Evolutionary conservation across 1,284 basidiomycete species (phyloP).

Genomic region (Austroboletus niveus): DNA sequence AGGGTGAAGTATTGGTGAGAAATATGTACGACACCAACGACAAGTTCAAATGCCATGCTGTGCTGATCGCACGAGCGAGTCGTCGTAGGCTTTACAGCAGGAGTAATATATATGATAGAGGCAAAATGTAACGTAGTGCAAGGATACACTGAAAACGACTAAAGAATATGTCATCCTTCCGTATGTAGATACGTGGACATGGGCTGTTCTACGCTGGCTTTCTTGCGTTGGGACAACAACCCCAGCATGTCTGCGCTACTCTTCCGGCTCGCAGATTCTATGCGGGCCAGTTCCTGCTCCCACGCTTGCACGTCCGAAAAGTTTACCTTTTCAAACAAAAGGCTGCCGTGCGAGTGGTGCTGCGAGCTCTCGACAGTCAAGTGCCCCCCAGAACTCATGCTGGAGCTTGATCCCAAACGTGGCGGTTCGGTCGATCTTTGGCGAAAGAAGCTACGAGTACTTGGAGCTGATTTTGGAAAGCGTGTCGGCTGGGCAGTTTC

Average conservation of each 20-base stretch:
- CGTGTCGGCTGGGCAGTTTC: conserved; percentile 30
- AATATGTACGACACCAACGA: neutral
- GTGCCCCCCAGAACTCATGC: conserved; percentile 32
- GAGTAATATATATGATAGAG: conserved; percentile 1
- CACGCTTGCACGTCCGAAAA: conserved; percentile 56
- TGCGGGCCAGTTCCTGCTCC: conserved; percentile 73
- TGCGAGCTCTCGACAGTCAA: conserved; percentile 25
- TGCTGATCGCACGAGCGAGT: too few relatives aligned
- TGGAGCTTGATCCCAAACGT: conserved; percentile 32
- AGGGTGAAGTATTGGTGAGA: neutral
- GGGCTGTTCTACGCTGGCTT: conserved; percentile 25
- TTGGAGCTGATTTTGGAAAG: conserved; percentile 7
- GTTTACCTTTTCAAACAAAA: conserved; percentile 31
- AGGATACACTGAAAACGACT: conserved; percentile 1
- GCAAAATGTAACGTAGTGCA: conserved; percentile 8
- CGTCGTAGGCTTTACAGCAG: conserved; percentile 2
- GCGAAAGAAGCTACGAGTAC: conserved; percentile 18
- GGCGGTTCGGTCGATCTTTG: conserved; percentile 23
- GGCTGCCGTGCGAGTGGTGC: conserved; percentile 11
- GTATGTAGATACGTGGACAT: conserved; percentile 28
- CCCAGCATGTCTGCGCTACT: conserved; percentile 59
- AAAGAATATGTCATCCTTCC: conserved; percentile 21
- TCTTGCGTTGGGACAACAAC: conserved; percentile 49
- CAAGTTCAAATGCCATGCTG: too few relatives aligned
- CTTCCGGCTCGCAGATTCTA: conserved; percentile 61